A percentile compares a stretch with the other conserved stretches of the same genome.
These are phyloP conservation scores for Brassica carinata DNA, from an alignment of 345 rosid genomes.

Conservation along the genomic window DNA sequence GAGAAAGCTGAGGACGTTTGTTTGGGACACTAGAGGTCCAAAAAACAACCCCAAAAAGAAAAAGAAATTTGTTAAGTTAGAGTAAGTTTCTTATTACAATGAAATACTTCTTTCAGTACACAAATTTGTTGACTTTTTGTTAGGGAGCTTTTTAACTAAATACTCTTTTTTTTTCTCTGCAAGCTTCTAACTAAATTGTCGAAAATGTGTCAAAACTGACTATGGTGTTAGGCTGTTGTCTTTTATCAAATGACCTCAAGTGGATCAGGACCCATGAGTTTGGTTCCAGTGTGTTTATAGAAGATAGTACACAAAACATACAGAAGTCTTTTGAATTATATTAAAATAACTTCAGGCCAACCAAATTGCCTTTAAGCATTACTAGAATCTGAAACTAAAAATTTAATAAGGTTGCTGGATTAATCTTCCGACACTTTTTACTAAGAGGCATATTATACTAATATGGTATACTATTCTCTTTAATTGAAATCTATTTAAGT, in stretches of 20 bases:
- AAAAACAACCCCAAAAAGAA: background rate
- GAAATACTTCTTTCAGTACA: background rate
- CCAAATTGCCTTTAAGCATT: background rate
- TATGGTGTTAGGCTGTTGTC: background rate
- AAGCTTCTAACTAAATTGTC: background rate
- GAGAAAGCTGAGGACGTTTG: background rate
- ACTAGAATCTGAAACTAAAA: background rate
- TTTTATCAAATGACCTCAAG: background rate
- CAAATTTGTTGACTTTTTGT: background rate
- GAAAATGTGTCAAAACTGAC: background rate
- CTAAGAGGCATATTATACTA: background rate
- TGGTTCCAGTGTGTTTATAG: background rate
- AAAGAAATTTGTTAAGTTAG: background rate
- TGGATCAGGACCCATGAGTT: background rate
- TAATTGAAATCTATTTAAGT: no score
- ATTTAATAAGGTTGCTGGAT: background rate
- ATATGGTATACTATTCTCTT: background rate
- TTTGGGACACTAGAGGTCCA: background rate
- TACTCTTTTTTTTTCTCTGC: background rate
- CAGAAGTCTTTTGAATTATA: background rate
- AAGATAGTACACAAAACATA: background rate
- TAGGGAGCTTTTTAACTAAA: background rate
- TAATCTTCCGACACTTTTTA: background rate
- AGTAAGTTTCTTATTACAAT: background rate
- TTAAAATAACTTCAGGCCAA: background rate